Evolutionary conservation across 306 rosid species (phyloP).

Genomic region (Pueraria montana): DNA sequence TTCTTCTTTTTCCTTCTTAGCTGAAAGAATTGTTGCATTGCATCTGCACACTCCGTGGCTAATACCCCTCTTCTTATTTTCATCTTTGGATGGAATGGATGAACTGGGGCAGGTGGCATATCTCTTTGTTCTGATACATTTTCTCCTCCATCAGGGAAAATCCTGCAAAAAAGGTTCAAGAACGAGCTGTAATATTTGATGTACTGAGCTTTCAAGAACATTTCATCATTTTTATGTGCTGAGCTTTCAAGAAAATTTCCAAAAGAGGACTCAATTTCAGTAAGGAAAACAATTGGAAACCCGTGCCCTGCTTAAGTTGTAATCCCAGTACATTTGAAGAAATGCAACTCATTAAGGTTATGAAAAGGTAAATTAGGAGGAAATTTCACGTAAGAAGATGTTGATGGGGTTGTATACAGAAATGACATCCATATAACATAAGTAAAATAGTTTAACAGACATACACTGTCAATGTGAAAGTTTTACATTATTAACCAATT

Average conservation of each 20-base stretch:
- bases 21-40: slow-evolving; percentile 95
- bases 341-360: slow-evolving; percentile 9
- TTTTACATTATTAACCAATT: not conserved
- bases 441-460: not conserved
- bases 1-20: slow-evolving; percentile 77
- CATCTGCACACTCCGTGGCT: slow-evolving; percentile 83
- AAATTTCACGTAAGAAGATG: not conserved
- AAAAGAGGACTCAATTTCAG: slow-evolving; percentile 4
- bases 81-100: slow-evolving; percentile 95
- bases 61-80: slow-evolving; percentile 78
- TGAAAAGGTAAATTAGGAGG: not conserved
- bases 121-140: slow-evolving; percentile 59
- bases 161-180: slow-evolving; percentile 59
- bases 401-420: not conserved
- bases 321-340: not conserved
- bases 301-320: not conserved
- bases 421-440: not conserved
- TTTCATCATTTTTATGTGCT: not conserved
- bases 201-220: slow-evolving; percentile 22
- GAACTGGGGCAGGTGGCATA: slow-evolving; percentile 79
- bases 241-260: slow-evolving; percentile 27
- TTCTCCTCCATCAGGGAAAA: slow-evolving; percentile 79
- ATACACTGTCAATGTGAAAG: not conserved
- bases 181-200: slow-evolving; percentile 1
- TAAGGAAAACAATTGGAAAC: slow-evolving; percentile 21